Percentiles rank a stretch among this genome's conserved stretches.
These are phyloP conservation scores for Pinus tabuliformis DNA, from an alignment of 75 land plant genomes.

Conservation along the genomic window DNA sequence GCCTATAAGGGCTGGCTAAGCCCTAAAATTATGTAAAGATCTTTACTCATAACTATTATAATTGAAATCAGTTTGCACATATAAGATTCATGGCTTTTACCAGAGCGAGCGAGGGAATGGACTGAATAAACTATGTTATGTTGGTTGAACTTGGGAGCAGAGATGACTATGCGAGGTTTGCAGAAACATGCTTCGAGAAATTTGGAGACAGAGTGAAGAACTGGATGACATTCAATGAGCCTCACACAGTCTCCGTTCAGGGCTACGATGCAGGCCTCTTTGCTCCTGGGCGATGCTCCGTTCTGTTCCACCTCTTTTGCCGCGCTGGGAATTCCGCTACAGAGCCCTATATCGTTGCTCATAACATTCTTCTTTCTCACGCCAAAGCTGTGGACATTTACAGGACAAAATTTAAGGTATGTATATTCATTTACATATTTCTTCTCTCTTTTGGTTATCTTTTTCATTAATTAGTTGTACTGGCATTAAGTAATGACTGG, in stretches of 20 bases:
- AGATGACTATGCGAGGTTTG: slow-evolving; percentile 56
- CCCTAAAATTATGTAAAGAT: slow-evolving; percentile 17
- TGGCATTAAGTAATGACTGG: too few relatives aligned
- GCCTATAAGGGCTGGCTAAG: slow-evolving; percentile 35
- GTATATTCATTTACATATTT: too few relatives aligned
- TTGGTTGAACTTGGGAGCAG: slow-evolving; percentile 23
- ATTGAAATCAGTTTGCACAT: too few relatives aligned
- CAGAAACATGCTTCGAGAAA: slow-evolving; percentile 67
- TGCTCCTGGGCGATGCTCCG: slow-evolving; percentile 87
- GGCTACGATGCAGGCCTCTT: slow-evolving; percentile 74
- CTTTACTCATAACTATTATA: too few relatives aligned
- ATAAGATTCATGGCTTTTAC: too few relatives aligned
- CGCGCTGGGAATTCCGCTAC: slow-evolving; percentile 58
- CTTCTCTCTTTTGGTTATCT: too few relatives aligned
- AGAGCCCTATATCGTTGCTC: slow-evolving; percentile 88
- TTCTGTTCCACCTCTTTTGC: slow-evolving; percentile 34
- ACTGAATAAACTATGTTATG: too few relatives aligned
- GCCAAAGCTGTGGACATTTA: slow-evolving; percentile 65
- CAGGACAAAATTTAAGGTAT: slow-evolving; percentile 29
- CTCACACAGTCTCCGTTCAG: slow-evolving; percentile 65
- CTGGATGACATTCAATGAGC: slow-evolving; percentile 94
- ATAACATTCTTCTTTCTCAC: slow-evolving; percentile 69
- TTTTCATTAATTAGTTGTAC: too few relatives aligned
- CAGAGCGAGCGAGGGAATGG: too few relatives aligned
- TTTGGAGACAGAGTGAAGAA: slow-evolving; percentile 87